These are phyloP conservation scores for Sclerotinia sclerotiorum DNA, from an alignment of 2,329 filamentous ascomycete species.

Conservation along the genomic window DNA sequence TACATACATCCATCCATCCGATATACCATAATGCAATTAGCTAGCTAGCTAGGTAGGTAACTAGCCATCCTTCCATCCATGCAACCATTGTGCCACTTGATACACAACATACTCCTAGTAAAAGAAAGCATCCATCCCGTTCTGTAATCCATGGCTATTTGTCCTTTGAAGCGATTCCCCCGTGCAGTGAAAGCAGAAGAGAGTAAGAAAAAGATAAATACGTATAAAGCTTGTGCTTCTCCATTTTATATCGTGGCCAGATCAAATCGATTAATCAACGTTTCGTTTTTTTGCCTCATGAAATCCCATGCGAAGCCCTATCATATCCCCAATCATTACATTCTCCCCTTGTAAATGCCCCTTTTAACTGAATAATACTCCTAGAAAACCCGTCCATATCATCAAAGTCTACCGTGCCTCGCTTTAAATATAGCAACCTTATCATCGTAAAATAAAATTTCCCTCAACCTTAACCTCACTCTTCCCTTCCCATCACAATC, in stretches of 20 bases:
- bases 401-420: conserved; percentile 45
- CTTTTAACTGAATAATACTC: not conserved
- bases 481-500: conserved; percentile 45
- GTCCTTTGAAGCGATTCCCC: not conserved
- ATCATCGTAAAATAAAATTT: conserved; percentile 84
- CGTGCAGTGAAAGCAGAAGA: not conserved
- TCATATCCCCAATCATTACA: not conserved
- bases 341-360: not conserved
- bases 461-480: conserved; percentile 61
- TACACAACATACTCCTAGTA: not conserved
- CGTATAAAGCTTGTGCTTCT: not conserved
- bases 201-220: not conserved
- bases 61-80: not conserved
- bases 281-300: not conserved
- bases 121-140: not conserved
- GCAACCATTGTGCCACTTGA: conserved; percentile 1
- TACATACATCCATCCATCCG: not conserved
- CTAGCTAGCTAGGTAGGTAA: no score
- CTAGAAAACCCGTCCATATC: not conserved
- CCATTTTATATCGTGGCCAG: not conserved
- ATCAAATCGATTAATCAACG: conserved; percentile 3
- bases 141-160: not conserved
- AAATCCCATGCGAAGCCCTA: not conserved
- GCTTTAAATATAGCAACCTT: conserved; percentile 79
- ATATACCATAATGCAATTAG: not conserved